phyloP scores from a whole-genome alignment of 1,139 yeast genomes.

The Nematodospora anomalae region DNA sequence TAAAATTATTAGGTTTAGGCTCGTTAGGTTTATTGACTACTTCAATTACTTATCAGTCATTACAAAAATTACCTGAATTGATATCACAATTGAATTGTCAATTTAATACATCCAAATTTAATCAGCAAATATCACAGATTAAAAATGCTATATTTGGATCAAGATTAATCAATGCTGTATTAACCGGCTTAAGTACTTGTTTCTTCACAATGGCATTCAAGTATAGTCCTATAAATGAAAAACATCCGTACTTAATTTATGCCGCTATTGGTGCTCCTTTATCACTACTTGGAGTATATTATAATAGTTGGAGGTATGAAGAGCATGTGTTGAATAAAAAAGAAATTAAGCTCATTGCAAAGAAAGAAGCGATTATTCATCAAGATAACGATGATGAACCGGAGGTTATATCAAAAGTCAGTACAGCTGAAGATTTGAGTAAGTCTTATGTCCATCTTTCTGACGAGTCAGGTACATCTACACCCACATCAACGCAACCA shows the following conservation, averaged over 20 bases:
- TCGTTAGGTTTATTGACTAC: conserved; percentile 53
- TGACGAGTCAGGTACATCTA: conserved; percentile 33
- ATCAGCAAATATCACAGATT: conserved; percentile 15
- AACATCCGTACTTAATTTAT: conserved; percentile 58
- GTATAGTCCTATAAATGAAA: conserved; percentile 42
- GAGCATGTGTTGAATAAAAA: conserved; percentile 18
- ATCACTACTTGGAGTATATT: conserved; percentile 29
- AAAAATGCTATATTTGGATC: conserved; percentile 23
- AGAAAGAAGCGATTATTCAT: conserved; percentile 7
- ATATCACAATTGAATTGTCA: conserved; percentile 28
- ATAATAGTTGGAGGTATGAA: conserved; percentile 19
- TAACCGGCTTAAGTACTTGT: conserved; percentile 40
- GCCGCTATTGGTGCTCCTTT: conserved; percentile 52
- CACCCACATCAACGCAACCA: conserved; percentile 20
- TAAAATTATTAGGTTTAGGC: conserved; percentile 52
- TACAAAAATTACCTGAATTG: conserved; percentile 35
- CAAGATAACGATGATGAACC: conserved; percentile 16
- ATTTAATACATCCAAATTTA: conserved; percentile 9
- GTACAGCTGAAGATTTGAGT: conserved; percentile 36
- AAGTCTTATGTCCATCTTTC: conserved; percentile 53
- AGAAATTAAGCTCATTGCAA: conserved; percentile 11
- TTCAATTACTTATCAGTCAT: conserved; percentile 39
- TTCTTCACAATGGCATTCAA: conserved; percentile 44
- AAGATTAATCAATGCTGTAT: conserved; percentile 30
- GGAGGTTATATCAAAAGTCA: conserved; percentile 10